A percentile compares a stretch with the other conserved stretches of the same genome.
phyloP scores from a whole-genome alignment of 2,329 filamentous ascomycete genomes.

The Cladosporium austrohemisphaericum region DNA sequence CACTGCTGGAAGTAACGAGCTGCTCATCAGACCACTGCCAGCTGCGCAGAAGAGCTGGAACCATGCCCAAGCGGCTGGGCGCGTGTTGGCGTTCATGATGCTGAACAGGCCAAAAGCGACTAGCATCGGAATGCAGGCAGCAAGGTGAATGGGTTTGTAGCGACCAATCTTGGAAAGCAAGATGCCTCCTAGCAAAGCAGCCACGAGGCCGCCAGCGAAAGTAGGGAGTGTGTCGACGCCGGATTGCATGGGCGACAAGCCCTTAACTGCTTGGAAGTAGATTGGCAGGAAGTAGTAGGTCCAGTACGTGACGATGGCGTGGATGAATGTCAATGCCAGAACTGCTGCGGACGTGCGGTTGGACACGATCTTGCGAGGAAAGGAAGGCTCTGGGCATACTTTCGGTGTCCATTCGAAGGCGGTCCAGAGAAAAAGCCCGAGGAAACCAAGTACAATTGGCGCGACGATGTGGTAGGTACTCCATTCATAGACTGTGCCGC shows the following conservation, averaged over 20 bases:
- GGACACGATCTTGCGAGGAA: constrained; percentile 37
- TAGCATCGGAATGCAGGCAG: constrained; percentile 27
- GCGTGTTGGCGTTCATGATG: constrained; percentile 37
- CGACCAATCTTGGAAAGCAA: constrained; percentile 29
- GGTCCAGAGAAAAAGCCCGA: constrained; percentile 33
- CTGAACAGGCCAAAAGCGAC: constrained; percentile 42
- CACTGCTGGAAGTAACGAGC: constrained; percentile 41
- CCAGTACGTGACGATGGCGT: constrained; percentile 32
- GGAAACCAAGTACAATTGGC: constrained; percentile 44
- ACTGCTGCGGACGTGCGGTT: constrained; percentile 38
- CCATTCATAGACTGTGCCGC: constrained; percentile 45
- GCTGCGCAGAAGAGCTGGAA: constrained; percentile 39
- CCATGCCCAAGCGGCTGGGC: constrained; percentile 38
- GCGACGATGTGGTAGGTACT: constrained; percentile 37
- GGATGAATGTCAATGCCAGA: constrained; percentile 37
- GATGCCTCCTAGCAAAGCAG: constrained; percentile 20
- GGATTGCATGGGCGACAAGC: constrained; percentile 35
- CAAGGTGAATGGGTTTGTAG: constrained; percentile 31
- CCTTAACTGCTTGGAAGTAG: constrained; percentile 42
- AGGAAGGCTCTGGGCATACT: constrained; percentile 9
- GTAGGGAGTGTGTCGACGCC: constrained; percentile 41
- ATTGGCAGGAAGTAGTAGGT: constrained; percentile 41
- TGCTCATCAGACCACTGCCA: constrained; percentile 41
- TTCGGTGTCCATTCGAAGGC: constrained; percentile 12
- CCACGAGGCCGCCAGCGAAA: constrained; percentile 16